These are phyloP conservation scores for Ustilago shanxiensis DNA, from an alignment of 1,284 basidiomycete genomes.

Conservation along the genomic window DNA sequence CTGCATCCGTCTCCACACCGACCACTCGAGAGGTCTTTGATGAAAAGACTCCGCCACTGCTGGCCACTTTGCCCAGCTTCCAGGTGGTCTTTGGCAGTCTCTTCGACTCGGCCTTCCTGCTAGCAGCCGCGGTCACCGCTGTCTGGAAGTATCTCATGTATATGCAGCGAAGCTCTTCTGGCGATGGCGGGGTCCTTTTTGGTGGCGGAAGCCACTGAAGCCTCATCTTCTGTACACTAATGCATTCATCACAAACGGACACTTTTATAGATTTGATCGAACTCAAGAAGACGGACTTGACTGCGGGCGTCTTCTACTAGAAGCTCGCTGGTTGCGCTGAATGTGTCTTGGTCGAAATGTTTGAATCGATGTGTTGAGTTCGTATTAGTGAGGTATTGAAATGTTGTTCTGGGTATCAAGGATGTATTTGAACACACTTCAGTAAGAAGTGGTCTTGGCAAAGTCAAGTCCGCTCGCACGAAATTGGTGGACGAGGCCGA, in stretches of 20 bases:
- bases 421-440: background rate
- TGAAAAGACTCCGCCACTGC: slow-evolving; percentile 50
- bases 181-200: slow-evolving; percentile 43
- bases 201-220: slow-evolving; percentile 19
- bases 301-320: background rate
- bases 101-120: slow-evolving; percentile 71
- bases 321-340: background rate
- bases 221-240: background rate
- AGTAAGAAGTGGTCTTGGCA: too few relatives aligned
- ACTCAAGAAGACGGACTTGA: background rate
- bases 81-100: slow-evolving; percentile 70
- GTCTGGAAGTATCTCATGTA: slow-evolving; percentile 41
- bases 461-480: too few relatives aligned
- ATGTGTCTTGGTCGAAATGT: background rate
- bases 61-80: slow-evolving; percentile 71
- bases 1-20: slow-evolving; percentile 24
- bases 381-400: background rate
- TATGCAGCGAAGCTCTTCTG: slow-evolving; percentile 36
- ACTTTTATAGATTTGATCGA: background rate
- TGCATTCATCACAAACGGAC: background rate
- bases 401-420: slow-evolving; percentile 23
- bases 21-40: background rate
- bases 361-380: background rate
- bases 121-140: slow-evolving; percentile 63
- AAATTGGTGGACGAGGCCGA: background rate